Percentiles rank a stretch among this genome's conserved stretches.
phyloP scores from a whole-genome alignment of 441 rosid species.

The Melastoma candidum region DNA sequence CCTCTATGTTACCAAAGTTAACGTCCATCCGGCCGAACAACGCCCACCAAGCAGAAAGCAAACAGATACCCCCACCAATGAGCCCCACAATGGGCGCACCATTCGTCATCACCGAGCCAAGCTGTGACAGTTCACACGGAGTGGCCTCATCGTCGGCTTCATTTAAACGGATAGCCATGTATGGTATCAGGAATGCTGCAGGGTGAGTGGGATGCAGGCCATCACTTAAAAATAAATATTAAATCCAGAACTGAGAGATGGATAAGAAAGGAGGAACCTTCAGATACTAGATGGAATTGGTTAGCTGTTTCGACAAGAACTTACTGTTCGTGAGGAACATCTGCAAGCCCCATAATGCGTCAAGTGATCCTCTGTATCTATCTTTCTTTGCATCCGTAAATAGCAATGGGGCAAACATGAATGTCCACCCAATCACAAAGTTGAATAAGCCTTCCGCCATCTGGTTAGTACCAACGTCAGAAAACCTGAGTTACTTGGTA shows the following conservation, averaged over 20 bases:
- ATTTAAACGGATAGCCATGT: slow-evolving; percentile 82
- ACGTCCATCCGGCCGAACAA: slow-evolving; percentile 59
- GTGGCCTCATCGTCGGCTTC: slow-evolving; percentile 27
- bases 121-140: slow-evolving; percentile 40
- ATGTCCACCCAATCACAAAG: slow-evolving; percentile 91
- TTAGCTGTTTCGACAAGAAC: slow-evolving; percentile 10
- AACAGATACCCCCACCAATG: slow-evolving; percentile 53
- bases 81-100: slow-evolving; percentile 69
- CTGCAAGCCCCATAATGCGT: slow-evolving; percentile 70
- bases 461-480: slow-evolving; percentile 22
- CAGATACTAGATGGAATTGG: background rate
- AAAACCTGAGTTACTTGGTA: slow-evolving; percentile 2
- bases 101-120: slow-evolving; percentile 59
- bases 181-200: slow-evolving; percentile 78
- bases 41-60: slow-evolving; percentile 60
- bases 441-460: slow-evolving; percentile 89
- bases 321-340: slow-evolving; percentile 95
- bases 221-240: background rate
- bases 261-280: background rate
- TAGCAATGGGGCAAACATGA: slow-evolving; percentile 91
- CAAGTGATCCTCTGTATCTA: slow-evolving; percentile 66
- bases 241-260: background rate
- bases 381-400: slow-evolving; percentile 76
- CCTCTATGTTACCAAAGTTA: slow-evolving; percentile 46
- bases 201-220: slow-evolving; percentile 2